Percentiles rank a stretch among this genome's conserved stretches.
phyloP scores from a whole-genome alignment of 208 protist genomes.

The Acanthamoeba comandoni region DNA sequence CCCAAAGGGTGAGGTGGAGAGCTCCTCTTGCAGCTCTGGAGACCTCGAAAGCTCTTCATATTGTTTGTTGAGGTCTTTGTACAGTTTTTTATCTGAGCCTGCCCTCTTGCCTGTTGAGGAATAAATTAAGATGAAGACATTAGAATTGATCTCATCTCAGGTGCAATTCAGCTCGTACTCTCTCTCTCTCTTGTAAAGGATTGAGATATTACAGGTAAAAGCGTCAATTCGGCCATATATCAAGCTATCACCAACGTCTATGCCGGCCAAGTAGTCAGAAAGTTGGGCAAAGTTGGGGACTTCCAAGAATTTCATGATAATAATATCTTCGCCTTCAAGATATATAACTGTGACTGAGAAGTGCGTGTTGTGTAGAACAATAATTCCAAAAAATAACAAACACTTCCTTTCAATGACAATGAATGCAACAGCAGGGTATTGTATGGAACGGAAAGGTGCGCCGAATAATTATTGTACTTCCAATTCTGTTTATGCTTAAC shows the following conservation, averaged over 20 bases:
- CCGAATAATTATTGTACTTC: too few species aligned
- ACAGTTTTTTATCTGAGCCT: constrained; percentile 65
- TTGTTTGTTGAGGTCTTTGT: constrained; percentile 47
- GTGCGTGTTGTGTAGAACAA: too few species aligned
- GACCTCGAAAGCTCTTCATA: constrained; percentile 64
- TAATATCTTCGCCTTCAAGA: not conserved
- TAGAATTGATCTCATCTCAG: too few species aligned
- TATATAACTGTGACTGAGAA: too few species aligned
- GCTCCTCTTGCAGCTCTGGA: not conserved
- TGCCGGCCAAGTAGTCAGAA: not conserved
- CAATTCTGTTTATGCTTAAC: too few species aligned
- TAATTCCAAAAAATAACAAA: too few species aligned
- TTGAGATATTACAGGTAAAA: constrained; percentile 19
- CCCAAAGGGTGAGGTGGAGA: constrained; percentile 59
- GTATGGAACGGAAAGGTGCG: too few species aligned
- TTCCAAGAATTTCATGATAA: constrained; percentile 48
- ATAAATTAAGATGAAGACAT: not conserved
- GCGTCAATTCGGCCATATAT: constrained; percentile 38
- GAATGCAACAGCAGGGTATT: too few species aligned
- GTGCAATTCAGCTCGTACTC: too few species aligned
- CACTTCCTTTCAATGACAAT: too few species aligned
- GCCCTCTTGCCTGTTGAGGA: constrained; percentile 25
- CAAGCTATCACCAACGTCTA: constrained; percentile 43
- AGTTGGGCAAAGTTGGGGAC: constrained; percentile 35
- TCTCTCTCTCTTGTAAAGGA: constrained; percentile 3